phyloP scores from a whole-genome alignment of 2,329 filamentous ascomycete species.

The Trichophyton verrucosum region DNA sequence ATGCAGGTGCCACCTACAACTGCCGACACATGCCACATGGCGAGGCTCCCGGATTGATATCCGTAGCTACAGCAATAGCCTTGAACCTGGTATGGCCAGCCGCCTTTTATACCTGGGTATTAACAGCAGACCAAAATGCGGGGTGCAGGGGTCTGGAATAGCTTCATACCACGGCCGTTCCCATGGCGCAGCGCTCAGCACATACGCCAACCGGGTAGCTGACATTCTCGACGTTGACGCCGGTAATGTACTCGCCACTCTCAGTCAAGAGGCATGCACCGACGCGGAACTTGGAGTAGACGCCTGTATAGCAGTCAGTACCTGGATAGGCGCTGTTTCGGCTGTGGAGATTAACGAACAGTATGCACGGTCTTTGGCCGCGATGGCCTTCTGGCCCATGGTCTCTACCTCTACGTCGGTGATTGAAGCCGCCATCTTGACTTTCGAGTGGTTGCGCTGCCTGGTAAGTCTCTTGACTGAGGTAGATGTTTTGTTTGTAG shows the following conservation, averaged over 20 bases:
- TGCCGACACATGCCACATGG: constrained; percentile 96
- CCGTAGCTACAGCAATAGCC: constrained; percentile 75
- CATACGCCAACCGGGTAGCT: constrained; percentile 90
- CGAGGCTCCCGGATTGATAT: constrained; percentile 52
- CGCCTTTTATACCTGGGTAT: constrained; percentile 19
- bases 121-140: not conserved
- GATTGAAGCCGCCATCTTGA: constrained; percentile 29
- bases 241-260: constrained; percentile 48
- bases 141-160: not conserved
- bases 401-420: constrained; percentile 51
- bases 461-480: too few relatives aligned
- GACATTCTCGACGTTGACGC: constrained; percentile 89
- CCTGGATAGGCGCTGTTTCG: not conserved
- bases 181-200: constrained; percentile 82
- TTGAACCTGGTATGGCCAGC: constrained; percentile 48
- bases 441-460: too few relatives aligned
- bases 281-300: constrained; percentile 85
- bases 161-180: constrained; percentile 51
- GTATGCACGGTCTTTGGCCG: constrained; percentile 69
- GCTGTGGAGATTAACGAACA: constrained; percentile 40
- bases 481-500: constrained; percentile 2
- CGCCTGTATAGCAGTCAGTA: constrained; percentile 36
- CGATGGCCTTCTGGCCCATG: constrained; percentile 50
- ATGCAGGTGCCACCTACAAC: constrained; percentile 44
- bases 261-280: constrained; percentile 63